phyloP scores from a whole-genome alignment of 2,329 filamentous ascomycete species.

The Pestalotiopsis sp. region DNA sequence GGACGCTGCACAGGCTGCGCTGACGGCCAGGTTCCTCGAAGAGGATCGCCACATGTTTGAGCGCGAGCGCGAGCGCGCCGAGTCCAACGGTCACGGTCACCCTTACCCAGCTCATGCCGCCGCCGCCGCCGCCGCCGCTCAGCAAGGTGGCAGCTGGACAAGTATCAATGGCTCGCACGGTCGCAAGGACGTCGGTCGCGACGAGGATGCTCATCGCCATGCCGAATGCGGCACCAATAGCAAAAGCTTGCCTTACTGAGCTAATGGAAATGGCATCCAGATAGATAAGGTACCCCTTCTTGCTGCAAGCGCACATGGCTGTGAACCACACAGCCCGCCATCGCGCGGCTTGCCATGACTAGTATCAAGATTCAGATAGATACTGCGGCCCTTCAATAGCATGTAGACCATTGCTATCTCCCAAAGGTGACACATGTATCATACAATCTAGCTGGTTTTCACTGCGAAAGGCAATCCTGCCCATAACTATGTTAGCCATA shows the following conservation, averaged over 20 bases:
- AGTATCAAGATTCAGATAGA: too few relatives aligned
- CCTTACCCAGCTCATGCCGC: constrained; percentile 13
- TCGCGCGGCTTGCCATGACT: too few relatives aligned
- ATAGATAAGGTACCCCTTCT: neutral
- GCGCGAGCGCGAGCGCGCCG: constrained; percentile 17
- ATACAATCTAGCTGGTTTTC: too few relatives aligned
- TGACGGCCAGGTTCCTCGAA: constrained; percentile 19
- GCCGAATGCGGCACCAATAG: constrained; percentile 27
- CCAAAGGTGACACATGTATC: too few relatives aligned
- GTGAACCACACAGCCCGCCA: too few relatives aligned
- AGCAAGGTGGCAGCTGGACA: neutral
- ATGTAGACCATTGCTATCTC: too few relatives aligned
- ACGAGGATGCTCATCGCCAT: constrained; percentile 31
- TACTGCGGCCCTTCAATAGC: too few relatives aligned
- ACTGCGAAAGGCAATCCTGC: too few relatives aligned
- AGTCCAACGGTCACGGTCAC: constrained; percentile 16
- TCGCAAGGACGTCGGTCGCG: constrained; percentile 17
- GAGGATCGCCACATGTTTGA: constrained; percentile 26
- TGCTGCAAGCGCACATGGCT: too few relatives aligned
- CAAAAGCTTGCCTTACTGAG: constrained; percentile 23
- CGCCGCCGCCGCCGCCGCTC: constrained; percentile 13
- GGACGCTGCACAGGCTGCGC: constrained; percentile 16
- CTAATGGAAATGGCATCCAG: constrained; percentile 15
- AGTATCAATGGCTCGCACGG: constrained; percentile 28
- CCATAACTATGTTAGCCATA: too few relatives aligned